Conservation (phyloP, 2,329 filamentous ascomycete species). For the Cordyceps farinosa region DNA sequence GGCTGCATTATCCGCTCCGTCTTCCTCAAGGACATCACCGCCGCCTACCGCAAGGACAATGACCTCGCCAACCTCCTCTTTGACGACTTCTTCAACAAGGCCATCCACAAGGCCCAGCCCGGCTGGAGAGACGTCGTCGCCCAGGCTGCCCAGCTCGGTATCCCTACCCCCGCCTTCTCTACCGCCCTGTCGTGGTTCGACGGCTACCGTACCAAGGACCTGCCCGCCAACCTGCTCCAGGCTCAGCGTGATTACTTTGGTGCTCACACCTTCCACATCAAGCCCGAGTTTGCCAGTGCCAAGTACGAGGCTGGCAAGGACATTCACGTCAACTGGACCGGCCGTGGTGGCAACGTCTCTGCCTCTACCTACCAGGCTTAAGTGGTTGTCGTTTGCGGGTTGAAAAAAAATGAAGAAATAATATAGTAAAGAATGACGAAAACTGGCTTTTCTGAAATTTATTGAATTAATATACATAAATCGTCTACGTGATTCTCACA, state of each 20-base stretch:
- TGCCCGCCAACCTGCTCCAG: constrained; percentile 97
- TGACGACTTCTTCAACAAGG: constrained; percentile 99
- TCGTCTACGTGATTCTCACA: not conserved
- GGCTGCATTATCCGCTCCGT: constrained; percentile 99
- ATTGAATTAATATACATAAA: constrained; percentile 13
- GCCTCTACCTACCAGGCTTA: constrained; percentile 98
- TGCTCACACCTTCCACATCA: constrained; percentile 84
- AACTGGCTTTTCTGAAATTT: constrained; percentile 9
- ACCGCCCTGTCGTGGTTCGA: constrained; percentile 98
- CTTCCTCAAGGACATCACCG: constrained; percentile 99
- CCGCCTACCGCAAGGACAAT: constrained; percentile 89
- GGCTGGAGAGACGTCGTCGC: constrained; percentile 90
- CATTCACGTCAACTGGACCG: constrained; percentile 99
- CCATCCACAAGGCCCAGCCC: constrained; percentile 91
- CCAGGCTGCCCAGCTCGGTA: constrained; percentile 90
- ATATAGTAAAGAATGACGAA: constrained; percentile 14
- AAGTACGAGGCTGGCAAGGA: constrained; percentile 84
- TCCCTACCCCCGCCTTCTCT: constrained; percentile 93
- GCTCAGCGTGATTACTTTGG: constrained; percentile 99
- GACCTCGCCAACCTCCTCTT: constrained; percentile 98
- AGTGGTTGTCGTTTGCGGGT: constrained; percentile 23
- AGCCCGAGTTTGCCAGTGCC: constrained; percentile 71
- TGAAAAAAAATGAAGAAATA: not conserved
- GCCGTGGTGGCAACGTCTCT: constrained; percentile 93
- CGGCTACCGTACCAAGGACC: constrained; percentile 93